Evolutionary conservation across 352 stramenopile genomes (phyloP).

Genomic region (Elongisporangium undulatum): DNA sequence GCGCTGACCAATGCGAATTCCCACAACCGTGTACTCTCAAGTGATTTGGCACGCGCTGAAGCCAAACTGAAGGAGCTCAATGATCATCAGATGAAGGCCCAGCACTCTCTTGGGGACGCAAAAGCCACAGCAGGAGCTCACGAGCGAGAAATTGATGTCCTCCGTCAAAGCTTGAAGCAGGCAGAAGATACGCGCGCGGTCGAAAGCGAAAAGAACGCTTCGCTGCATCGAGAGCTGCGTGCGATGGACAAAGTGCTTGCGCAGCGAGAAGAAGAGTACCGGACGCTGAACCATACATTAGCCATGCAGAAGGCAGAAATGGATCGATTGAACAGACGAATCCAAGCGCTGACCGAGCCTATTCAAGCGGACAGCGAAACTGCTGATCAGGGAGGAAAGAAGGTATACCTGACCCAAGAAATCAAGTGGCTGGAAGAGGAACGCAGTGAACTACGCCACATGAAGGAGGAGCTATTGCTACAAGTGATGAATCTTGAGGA

Average conservation of each 20-base stretch:
- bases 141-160: slow-evolving; percentile 47
- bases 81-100: slow-evolving; percentile 27
- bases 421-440: slow-evolving; percentile 77
- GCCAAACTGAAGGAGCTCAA: slow-evolving; percentile 44
- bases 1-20: slow-evolving; percentile 71
- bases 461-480: slow-evolving; percentile 51
- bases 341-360: slow-evolving; percentile 22
- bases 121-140: slow-evolving; percentile 33
- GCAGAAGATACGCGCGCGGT: slow-evolving; percentile 41
- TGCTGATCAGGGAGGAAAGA: slow-evolving; percentile 12
- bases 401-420: slow-evolving; percentile 45
- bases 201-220: slow-evolving; percentile 71
- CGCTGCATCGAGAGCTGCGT: slow-evolving; percentile 57
- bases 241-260: slow-evolving; percentile 69
- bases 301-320: slow-evolving; percentile 51
- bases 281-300: slow-evolving; percentile 48
- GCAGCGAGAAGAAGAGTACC: slow-evolving; percentile 69
- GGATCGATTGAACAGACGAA: slow-evolving; percentile 36
- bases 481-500: slow-evolving; percentile 60
- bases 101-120: slow-evolving; percentile 37
- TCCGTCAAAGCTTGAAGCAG: slow-evolving; percentile 53
- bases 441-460: slow-evolving; percentile 39
- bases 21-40: slow-evolving; percentile 63
- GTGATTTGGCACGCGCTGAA: slow-evolving; percentile 51
- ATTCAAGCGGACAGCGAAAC: slow-evolving; percentile 2